Conservation (phyloP, 306 rosid species). For the Quillaja saponaria region DNA sequence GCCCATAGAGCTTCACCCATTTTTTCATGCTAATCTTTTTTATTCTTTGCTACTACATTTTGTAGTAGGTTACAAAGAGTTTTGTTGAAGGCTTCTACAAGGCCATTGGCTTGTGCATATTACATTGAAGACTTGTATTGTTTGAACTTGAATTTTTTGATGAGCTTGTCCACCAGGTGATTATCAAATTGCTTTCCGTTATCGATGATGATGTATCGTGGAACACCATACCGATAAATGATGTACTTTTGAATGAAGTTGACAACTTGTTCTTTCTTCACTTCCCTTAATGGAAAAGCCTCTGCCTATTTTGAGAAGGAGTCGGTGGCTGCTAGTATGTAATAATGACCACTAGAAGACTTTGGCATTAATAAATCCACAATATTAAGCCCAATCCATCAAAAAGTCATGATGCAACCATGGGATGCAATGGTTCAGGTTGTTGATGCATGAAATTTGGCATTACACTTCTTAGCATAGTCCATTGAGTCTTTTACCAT, state of each 20-base stretch:
- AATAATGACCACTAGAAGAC: neutral
- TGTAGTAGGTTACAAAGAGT: no score
- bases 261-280: neutral
- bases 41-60: no score
- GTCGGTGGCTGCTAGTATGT: no score
- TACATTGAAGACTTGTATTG: no score
- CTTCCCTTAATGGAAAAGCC: neutral
- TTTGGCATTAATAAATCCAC: neutral
- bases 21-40: no score
- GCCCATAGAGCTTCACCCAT: no score
- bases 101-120: neutral
- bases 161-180: no score
- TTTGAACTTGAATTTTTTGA: no score
- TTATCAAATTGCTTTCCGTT: no score
- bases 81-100: neutral
- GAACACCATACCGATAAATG: neutral
- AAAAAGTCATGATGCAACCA: neutral
- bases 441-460: constrained; percentile 2
- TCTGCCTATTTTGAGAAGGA: no score
- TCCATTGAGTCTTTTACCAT: no score
- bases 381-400: neutral
- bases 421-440: neutral
- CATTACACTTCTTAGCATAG: neutral
- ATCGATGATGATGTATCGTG: neutral
- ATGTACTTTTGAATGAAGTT: neutral